Conservation (phyloP, 2,329 filamentous ascomycete species). For the Alternaria angustiovoidea region DNA sequence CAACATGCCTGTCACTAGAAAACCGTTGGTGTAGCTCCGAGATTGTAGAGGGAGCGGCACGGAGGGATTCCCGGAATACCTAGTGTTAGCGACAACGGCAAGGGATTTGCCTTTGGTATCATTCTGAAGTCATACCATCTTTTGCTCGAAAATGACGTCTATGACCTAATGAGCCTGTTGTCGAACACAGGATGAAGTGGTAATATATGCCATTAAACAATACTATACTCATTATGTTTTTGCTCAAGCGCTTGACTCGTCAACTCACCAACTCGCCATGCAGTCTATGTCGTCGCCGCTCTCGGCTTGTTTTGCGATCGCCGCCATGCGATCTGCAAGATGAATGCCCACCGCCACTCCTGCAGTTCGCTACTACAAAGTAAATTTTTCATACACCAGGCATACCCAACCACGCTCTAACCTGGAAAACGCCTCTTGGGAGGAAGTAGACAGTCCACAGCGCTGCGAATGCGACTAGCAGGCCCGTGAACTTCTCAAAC, state of each 20-base stretch:
- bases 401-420: conserved; percentile 57
- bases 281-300: background rate
- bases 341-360: background rate
- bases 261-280: conserved; percentile 1
- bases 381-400: conserved; percentile 50
- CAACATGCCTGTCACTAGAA: background rate
- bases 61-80: background rate
- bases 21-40: background rate
- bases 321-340: background rate
- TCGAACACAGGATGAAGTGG: background rate
- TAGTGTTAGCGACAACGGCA: background rate
- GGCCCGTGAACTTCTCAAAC: conserved; percentile 81
- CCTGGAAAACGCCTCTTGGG: conserved; percentile 54
- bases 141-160: background rate
- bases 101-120: background rate
- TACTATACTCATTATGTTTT: conserved; percentile 4
- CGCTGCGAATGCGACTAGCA: conserved; percentile 57
- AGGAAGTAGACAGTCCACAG: conserved; percentile 59
- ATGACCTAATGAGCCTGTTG: background rate
- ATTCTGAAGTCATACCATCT: background rate
- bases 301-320: background rate
- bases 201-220: conserved; percentile 11
- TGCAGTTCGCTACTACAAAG: background rate
- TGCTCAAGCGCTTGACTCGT: conserved; percentile 6
- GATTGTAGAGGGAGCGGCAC: background rate